Base-by-base conservation (phyloP, 2,329 filamentous ascomycete genomes). In the Penicillium aurantiogriseum region DNA sequence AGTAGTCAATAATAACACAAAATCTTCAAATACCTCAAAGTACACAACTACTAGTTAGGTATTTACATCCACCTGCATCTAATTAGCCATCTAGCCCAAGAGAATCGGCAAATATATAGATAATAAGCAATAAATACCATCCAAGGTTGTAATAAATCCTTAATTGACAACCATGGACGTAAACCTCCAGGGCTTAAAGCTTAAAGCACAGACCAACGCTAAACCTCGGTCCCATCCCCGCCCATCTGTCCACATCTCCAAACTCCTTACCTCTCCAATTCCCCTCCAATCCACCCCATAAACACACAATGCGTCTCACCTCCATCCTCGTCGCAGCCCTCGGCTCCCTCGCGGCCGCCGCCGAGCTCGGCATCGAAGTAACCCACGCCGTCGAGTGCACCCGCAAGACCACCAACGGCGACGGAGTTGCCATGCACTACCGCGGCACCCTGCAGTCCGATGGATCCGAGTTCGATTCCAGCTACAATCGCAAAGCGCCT, bases 361-460 rank as follows among this genome's bases (percentile, higher is more conserved):
- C 72, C 52, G 68, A 75, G 66, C 85, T 96, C 66, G 84, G 89
- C 76, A 90, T 96, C 73, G 86, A 96, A 64, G 86, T 90, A 65
- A 89, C 87, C 51, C 81, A 86, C 58, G 80, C 84, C 27, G 88
- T 90, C 63, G 85, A 91, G 66, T 97, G 92, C 81, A 85, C 86
- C 50, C 88, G 91, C 76, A 92, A 90, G 80, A 89, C 85, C 17
- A 70, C 83, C 70, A 85, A 83, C 61, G 91, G 91, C 65, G 92
- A 97, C 79, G 86, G 81, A 63, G 86, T 97, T 71, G 81, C 87
- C 54, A 91, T 97, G 69, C 92, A 97, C 80, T 97, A 97, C 81
- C 84, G 84, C 55, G 93, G 93, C 67, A 94, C 89, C 1, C 84
- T 97, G 33, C 83, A 86, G 61, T 79, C 80, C 51, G 85, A 86